Evolutionary conservation across 257 asterid genomes (phyloP).

Genomic region (Solanum okadae): DNA sequence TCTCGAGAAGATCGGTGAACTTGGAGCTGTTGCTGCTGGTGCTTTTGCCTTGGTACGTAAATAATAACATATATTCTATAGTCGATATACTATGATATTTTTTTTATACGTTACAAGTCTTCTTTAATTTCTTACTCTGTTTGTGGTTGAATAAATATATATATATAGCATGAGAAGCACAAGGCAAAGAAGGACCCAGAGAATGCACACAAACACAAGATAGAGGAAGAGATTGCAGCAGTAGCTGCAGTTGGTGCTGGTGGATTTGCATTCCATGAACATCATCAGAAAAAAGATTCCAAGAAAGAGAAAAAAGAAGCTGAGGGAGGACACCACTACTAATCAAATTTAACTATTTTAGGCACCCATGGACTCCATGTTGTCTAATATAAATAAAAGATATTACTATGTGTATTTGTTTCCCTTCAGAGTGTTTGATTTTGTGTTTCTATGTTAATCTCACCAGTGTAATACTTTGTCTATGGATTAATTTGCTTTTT

Average conservation of each 20-base stretch:
- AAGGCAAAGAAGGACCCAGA: constrained; percentile 64
- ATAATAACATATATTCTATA: no score
- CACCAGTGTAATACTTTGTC: not conserved
- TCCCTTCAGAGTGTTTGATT: not conserved
- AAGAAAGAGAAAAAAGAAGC: constrained; percentile 36
- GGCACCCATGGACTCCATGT: not conserved
- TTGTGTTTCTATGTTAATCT: not conserved
- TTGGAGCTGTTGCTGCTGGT: constrained; percentile 17
- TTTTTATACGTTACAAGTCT: not conserved
- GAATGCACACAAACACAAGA: constrained; percentile 44
- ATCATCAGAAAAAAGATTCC: constrained; percentile 55
- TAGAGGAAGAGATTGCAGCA: constrained; percentile 55
- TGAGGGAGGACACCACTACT: constrained; percentile 20
- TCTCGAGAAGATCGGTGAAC: constrained; percentile 5
- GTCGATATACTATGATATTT: not conserved
- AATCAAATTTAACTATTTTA: not conserved
- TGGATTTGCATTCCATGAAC: constrained; percentile 66
- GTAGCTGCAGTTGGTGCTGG: constrained; percentile 48
- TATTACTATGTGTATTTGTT: not conserved
- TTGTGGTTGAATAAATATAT: not conserved
- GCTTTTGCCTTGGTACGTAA: constrained; percentile 13
- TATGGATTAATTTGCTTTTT: not conserved
- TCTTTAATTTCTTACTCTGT: not conserved
- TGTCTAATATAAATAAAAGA: not conserved
- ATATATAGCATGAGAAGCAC: constrained; percentile 62